Evolutionary conservation across 257 asterid genomes (phyloP), one percentile per base, ranked within the genome.

Genomic region (Penstemon eatonii): DNA sequence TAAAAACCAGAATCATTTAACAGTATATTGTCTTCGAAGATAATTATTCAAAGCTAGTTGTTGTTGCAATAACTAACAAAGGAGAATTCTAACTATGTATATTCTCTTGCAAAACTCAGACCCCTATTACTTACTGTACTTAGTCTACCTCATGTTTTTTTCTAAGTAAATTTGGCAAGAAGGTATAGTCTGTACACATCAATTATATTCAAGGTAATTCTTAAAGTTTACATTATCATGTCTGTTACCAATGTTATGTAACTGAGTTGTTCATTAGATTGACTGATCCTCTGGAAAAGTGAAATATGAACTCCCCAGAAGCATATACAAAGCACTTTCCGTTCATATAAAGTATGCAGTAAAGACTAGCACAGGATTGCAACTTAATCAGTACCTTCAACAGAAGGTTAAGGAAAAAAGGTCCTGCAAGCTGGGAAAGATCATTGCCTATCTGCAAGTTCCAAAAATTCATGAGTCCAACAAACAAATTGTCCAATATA

Each of bases 351-450:
- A 25, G 37, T 56, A 63, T 43, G 55, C 72, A 49, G 8, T 40
- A 60, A 63, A 45, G 52, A 67, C 36, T 18, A 53, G 57, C 41
- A 71, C n/a, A 5, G 13, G 60, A 61, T 45, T 57, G 49, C 7
- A 47, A 37, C 49, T 62, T 39, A 63, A 43, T 69, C 54, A 65
- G 49, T 76, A 87, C 98, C 96, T 86, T 81, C 74, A 89, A 70
- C 55, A 91, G 94, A 80, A 69, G 87, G 82, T 80, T 91, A 59
- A 89, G 79, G 65, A 91, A 64, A 71, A 91, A 80, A 37, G 96
- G 98, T 65, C 96, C 98, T 37, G 85, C 81, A 66, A 91, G 92
- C 87, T 89, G 96, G 63, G 96, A 84, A 69, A 91, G 89, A 79
- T 91, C 98, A 68, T 77, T 85, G 38, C 89, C 91, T 76, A 91